Percentiles rank a stretch among this genome's conserved stretches.
Conservation (phyloP, 352 stramenopile species). For the Phytophthora pistaciae region DNA sequence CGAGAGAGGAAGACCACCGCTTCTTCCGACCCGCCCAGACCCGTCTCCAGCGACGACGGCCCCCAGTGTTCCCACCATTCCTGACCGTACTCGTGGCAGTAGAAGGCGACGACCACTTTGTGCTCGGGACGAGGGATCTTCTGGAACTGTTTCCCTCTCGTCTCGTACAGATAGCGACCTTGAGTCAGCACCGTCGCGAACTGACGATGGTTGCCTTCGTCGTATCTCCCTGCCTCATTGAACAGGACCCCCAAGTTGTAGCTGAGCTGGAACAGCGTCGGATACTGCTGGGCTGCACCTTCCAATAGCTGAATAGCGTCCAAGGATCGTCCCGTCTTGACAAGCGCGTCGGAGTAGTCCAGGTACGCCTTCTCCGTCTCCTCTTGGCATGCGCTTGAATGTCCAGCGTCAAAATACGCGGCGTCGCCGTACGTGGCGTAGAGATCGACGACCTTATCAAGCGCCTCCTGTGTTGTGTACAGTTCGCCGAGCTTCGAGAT, state of each 20-base stretch:
- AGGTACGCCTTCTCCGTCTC: constrained; percentile 47
- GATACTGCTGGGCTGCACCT: constrained; percentile 23
- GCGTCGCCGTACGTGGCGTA: constrained; percentile 35
- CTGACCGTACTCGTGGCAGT: constrained; percentile 94
- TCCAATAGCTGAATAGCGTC: constrained; percentile 54
- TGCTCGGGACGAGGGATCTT: constrained; percentile 42
- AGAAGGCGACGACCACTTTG: constrained; percentile 75
- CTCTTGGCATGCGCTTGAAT: constrained; percentile 5
- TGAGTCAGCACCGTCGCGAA: constrained; percentile 47
- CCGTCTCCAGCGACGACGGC: constrained; percentile 68
- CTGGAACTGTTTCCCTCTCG: constrained; percentile 27
- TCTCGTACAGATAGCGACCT: constrained; percentile 37
- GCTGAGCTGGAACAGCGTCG: constrained; percentile 44
- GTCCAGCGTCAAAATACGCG: constrained; percentile 9
- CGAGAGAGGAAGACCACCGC: constrained; percentile 89
- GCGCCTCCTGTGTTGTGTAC: constrained; percentile 24
- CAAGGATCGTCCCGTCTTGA: constrained; percentile 13
- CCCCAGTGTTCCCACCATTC: constrained; percentile 92
- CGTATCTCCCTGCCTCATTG: constrained; percentile 35
- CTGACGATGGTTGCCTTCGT: constrained; percentile 38
- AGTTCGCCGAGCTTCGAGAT: constrained; percentile 29
- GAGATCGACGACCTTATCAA: constrained; percentile 34
- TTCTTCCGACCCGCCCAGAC: constrained; percentile 92
- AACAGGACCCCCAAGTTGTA: constrained; percentile 71
- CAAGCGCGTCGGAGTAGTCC: constrained; percentile 54